phyloP scores from a whole-genome alignment of 257 asterid genomes.

The Gentiana macrophylla region DNA sequence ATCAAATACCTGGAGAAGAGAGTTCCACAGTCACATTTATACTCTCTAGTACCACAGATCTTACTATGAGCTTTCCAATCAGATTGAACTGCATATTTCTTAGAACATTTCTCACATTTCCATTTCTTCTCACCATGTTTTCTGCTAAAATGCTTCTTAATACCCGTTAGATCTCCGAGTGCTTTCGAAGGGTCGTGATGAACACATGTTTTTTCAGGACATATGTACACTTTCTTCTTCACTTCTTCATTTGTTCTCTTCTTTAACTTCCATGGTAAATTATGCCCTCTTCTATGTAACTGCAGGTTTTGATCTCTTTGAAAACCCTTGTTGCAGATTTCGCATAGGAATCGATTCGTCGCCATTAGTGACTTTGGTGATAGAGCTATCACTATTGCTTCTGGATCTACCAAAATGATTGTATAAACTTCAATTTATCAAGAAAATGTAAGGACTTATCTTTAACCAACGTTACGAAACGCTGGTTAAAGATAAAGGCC shows the following conservation, averaged over 20 bases:
- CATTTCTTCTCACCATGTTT: slow-evolving; percentile 18
- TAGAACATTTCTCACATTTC: slow-evolving; percentile 14
- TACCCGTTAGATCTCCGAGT: slow-evolving; percentile 9
- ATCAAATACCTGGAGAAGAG: slow-evolving; percentile 10
- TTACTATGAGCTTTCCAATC: slow-evolving; percentile 15
- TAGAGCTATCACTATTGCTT: slow-evolving; percentile 8
- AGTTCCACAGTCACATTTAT: slow-evolving; percentile 11
- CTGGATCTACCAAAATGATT: slow-evolving; percentile 7
- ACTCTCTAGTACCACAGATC: slow-evolving; percentile 11
- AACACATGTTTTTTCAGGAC: slow-evolving; percentile 10
- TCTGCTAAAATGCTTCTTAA: slow-evolving; percentile 11
- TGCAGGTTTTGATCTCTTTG: slow-evolving; percentile 16
- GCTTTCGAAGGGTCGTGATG: slow-evolving; percentile 12
- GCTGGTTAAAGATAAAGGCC: not conserved
- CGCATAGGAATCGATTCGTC: slow-evolving; percentile 10
- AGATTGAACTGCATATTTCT: slow-evolving; percentile 11
- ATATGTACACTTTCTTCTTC: slow-evolving; percentile 9
- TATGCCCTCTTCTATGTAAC: slow-evolving; percentile 11
- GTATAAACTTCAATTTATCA: not conserved
- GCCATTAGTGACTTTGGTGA: slow-evolving; percentile 13
- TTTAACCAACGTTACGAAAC: not conserved
- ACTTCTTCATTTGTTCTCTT: slow-evolving; percentile 3
- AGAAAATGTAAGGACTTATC: not conserved
- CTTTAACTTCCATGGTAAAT: slow-evolving; percentile 13
- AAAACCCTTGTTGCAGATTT: slow-evolving; percentile 11